Evolutionary conservation across 805 yeast species (phyloP), one percentile per base, ranked within the genome.

Genomic region (Lachancea quebecensis): DNA sequence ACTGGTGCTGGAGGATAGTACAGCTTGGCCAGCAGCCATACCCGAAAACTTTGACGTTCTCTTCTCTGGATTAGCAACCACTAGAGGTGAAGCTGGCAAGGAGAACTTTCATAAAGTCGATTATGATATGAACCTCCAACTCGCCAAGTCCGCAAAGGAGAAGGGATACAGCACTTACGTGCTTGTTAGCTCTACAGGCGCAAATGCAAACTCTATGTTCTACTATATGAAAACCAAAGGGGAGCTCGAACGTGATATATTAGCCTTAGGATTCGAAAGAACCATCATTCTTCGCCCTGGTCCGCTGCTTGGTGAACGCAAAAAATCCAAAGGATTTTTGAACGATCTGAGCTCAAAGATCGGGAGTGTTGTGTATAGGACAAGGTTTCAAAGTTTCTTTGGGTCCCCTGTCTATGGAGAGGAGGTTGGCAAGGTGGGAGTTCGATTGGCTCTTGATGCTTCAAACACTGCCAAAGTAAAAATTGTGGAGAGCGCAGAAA

Each of bases 201-300:
- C 96, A 0, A 69, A 68, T 47, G 55, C 74, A 0, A 52, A 57
- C 31, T 84, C 95, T 0, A 54, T 53, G n/a, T 69, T 85, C 35
- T 73, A 81, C 4, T 89, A 88, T 56, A 42, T 77, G 37, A 72
- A 72, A 53, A 72, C 83, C 64, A 89, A 89, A 60, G 96, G 95
- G 27, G 76, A 80, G 42, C 69, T 85, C 40, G 96, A 89, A 59
- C 74, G 79, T 38, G 87, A 78, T 39, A 67, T 89, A 9, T 64
- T 71, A 37, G 79, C 68, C 0, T 68, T 88, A 46, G 74, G 71
- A 25, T 89, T 87, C 62, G 81, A 80, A n/a, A 71, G 78, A 44
- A 79, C 89, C 1, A 75, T 87, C 42, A 82, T 89, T 49, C 62
- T 89, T 45, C 74, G 86, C 56, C 96, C 96, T 0, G 96, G 96